These are phyloP conservation scores for Zymoseptoria brevis DNA, from an alignment of 2,329 filamentous ascomycete species.

Conservation along the genomic window DNA sequence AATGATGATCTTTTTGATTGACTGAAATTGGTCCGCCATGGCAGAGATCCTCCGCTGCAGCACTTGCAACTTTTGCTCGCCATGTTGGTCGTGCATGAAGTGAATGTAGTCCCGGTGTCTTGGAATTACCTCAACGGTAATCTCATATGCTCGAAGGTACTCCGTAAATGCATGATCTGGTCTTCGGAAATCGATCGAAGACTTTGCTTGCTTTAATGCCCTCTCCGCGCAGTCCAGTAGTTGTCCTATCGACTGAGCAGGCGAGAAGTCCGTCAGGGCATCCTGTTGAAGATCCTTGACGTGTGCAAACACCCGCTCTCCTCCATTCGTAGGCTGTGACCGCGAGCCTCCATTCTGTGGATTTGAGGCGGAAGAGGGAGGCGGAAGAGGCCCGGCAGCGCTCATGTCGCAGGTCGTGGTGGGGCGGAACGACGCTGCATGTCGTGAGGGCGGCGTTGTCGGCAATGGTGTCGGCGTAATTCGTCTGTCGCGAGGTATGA, in stretches of 20 bases:
- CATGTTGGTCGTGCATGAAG: slow-evolving; percentile 43
- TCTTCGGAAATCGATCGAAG: slow-evolving; percentile 53
- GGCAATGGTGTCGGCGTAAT: neutral
- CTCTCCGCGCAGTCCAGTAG: slow-evolving; percentile 36
- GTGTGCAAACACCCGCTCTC: slow-evolving; percentile 27
- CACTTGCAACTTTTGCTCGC: slow-evolving; percentile 43
- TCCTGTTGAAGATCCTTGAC: slow-evolving; percentile 38
- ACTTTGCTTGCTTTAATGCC: slow-evolving; percentile 46
- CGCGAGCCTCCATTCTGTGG: neutral
- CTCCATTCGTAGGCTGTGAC: slow-evolving; percentile 6
- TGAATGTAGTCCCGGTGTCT: slow-evolving; percentile 64
- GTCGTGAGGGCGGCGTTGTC: neutral
- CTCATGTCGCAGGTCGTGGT: slow-evolving; percentile 29
- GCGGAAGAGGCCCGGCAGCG: slow-evolving; percentile 26
- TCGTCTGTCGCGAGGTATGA: neutral
- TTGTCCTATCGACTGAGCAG: slow-evolving; percentile 20
- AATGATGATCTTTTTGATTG: slow-evolving; percentile 44
- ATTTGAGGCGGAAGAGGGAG: slow-evolving; percentile 2
- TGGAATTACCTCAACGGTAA: slow-evolving; percentile 68
- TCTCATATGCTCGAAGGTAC: slow-evolving; percentile 73
- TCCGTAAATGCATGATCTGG: slow-evolving; percentile 73
- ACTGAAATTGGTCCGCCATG: slow-evolving; percentile 36
- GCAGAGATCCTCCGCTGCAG: slow-evolving; percentile 24
- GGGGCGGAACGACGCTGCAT: slow-evolving; percentile 5
- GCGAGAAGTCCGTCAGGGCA: slow-evolving; percentile 29